Conservation (phyloP, 768 basidiomycete species). For the Leccinum barrowsii region DNA sequence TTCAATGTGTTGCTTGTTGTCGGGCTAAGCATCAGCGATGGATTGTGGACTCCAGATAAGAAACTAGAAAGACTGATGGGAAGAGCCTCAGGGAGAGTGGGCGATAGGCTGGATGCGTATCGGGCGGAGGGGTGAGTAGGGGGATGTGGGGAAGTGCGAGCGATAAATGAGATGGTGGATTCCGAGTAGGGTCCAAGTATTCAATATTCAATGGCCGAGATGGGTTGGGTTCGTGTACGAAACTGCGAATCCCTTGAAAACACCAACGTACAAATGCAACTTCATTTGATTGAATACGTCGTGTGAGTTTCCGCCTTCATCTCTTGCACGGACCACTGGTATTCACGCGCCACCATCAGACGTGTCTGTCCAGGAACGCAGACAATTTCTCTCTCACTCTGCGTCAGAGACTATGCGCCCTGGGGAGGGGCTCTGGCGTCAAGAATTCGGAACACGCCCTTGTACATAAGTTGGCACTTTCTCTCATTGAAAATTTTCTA, state of each 20-base stretch:
- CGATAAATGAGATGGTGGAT: neutral
- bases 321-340: neutral
- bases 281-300: neutral
- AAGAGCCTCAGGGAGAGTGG: neutral
- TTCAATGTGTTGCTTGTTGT: slow-evolving; percentile 29
- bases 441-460: neutral
- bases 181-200: neutral
- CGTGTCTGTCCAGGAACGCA: neutral
- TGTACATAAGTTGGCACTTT: neutral
- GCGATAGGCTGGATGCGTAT: neutral
- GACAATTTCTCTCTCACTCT: neutral
- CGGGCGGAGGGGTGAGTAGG: neutral
- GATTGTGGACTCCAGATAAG: slow-evolving; percentile 37
- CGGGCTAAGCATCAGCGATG: neutral
- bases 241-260: neutral
- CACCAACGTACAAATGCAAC: neutral
- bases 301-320: neutral
- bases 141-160: neutral
- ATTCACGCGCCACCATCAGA: neutral
- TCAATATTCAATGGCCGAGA: too few species aligned
- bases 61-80: slow-evolving; percentile 32
- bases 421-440: neutral
- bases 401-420: neutral
- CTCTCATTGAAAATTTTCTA: neutral
- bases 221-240: neutral